These are phyloP conservation scores for Aureobasidium subglaciale DNA, from an alignment of 2,329 filamentous ascomycete species.

Conservation along the genomic window DNA sequence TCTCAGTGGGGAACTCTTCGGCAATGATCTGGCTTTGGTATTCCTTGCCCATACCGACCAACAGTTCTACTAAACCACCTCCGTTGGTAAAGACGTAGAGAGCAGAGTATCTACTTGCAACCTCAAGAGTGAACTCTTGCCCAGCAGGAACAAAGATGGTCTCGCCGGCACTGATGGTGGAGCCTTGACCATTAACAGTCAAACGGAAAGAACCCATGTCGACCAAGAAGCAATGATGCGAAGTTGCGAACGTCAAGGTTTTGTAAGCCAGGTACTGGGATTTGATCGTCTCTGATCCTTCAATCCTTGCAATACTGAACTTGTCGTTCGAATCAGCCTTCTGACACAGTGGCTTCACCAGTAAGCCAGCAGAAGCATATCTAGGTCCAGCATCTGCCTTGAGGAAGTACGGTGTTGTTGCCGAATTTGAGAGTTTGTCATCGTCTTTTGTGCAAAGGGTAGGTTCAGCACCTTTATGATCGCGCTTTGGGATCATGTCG, in stretches of 20 bases:
- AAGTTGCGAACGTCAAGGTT: conserved; percentile 32
- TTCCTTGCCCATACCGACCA: conserved; percentile 29
- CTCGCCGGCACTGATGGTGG: conserved; percentile 40
- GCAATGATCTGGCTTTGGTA: conserved; percentile 18
- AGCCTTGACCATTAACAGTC: conserved; percentile 30
- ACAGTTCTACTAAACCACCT: conserved; percentile 39
- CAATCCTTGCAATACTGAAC: conserved; percentile 49
- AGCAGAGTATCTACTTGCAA: conserved; percentile 42
- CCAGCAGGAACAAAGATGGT: conserved; percentile 44
- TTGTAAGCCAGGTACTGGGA: conserved; percentile 24
- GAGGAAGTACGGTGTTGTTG: conserved; percentile 43
- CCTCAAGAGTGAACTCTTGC: conserved; percentile 39
- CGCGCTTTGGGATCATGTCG: conserved; percentile 48
- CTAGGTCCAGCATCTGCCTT: conserved; percentile 44
- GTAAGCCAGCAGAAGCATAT: conserved; percentile 40
- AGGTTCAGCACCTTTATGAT: conserved; percentile 42
- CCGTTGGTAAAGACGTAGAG: conserved; percentile 45
- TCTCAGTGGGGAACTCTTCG: conserved; percentile 5
- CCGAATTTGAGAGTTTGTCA: conserved; percentile 36
- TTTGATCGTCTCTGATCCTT: conserved; percentile 29
- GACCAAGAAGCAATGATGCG: conserved; percentile 48
- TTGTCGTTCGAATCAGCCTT: conserved; percentile 41
- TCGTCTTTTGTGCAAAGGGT: conserved; percentile 33
- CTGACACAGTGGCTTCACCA: conserved; percentile 44
- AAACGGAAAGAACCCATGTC: conserved; percentile 42